Conservation (phyloP, 2,329 filamentous ascomycete genomes). For the Hypomyces perniciosus region DNA sequence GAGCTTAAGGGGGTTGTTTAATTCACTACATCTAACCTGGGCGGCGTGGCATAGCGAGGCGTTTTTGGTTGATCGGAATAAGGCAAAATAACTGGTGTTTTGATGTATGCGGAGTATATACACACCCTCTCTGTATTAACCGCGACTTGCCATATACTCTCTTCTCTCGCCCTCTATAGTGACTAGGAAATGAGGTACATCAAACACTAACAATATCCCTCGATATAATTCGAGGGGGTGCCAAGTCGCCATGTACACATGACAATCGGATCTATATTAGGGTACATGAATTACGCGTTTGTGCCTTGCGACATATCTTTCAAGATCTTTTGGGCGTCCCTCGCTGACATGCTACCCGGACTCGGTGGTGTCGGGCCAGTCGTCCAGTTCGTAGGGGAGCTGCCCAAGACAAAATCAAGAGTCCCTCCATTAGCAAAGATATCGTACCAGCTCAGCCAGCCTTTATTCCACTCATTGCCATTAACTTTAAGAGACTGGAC, state of each 20-base stretch:
- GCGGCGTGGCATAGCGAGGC: constrained; percentile 22
- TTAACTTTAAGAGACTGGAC: constrained; percentile 64
- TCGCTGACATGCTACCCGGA: constrained; percentile 35
- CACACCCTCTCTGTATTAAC: constrained; percentile 2
- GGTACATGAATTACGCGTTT: not conserved
- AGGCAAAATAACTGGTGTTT: constrained; percentile 3
- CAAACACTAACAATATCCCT: too few species aligned
- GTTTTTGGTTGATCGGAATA: constrained; percentile 16
- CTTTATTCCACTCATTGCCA: constrained; percentile 53
- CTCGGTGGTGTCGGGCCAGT: constrained; percentile 56
- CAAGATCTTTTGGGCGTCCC: constrained; percentile 14
- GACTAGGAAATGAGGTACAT: not conserved
- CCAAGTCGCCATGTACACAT: too few species aligned
- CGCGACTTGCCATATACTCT: not conserved
- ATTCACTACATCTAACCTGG: constrained; percentile 4
- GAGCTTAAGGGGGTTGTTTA: not conserved
- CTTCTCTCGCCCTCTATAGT: not conserved
- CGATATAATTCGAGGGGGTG: not conserved
- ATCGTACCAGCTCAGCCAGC: constrained; percentile 62
- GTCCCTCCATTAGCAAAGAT: constrained; percentile 58
- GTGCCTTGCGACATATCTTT: constrained; percentile 2
- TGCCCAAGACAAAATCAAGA: constrained; percentile 59
- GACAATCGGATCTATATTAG: too few species aligned
- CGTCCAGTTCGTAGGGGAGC: constrained; percentile 47
- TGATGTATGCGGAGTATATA: constrained; percentile 6